Percentiles rank a stretch among this genome's conserved stretches.
phyloP scores from a whole-genome alignment of 805 yeast species.

The Kuraishia ogatae region DNA sequence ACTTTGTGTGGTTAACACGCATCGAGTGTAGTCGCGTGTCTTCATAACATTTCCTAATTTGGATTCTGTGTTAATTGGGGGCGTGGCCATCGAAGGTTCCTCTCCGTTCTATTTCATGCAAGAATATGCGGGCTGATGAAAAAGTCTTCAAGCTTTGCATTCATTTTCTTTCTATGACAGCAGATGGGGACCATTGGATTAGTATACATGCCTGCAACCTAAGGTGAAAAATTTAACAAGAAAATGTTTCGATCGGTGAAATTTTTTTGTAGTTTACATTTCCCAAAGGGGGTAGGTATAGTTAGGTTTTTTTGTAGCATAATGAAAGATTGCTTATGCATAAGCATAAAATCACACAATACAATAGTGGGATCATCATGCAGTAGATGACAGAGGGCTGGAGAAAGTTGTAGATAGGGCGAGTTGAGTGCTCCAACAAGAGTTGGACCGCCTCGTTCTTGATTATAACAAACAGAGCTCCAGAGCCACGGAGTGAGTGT shows the following conservation, averaged over 20 bases:
- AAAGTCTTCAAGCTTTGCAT: background rate
- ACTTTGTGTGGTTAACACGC: background rate
- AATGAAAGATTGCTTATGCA: background rate
- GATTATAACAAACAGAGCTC: too few relatives aligned
- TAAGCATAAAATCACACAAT: background rate
- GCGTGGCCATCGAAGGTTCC: background rate
- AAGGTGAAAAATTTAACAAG: too few relatives aligned
- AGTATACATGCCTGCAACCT: background rate
- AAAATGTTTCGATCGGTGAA: background rate
- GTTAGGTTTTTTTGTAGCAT: too few relatives aligned
- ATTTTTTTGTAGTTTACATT: too few relatives aligned
- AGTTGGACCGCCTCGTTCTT: too few relatives aligned
- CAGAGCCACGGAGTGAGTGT: too few relatives aligned
- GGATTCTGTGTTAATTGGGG: background rate
- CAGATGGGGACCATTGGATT: background rate
- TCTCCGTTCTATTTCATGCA: background rate
- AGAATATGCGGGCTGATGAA: background rate
- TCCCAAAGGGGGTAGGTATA: too few relatives aligned
- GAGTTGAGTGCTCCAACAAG: too few relatives aligned
- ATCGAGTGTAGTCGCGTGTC: background rate
- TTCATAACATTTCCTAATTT: background rate
- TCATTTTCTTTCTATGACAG: background rate
- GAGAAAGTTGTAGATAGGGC: too few relatives aligned
- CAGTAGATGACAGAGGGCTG: too few relatives aligned
- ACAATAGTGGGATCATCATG: too few relatives aligned